Evolutionary conservation across 768 basidiomycete genomes (phyloP), one percentile per base, ranked within the genome.

Genomic region (Boletus rex-veris): DNA sequence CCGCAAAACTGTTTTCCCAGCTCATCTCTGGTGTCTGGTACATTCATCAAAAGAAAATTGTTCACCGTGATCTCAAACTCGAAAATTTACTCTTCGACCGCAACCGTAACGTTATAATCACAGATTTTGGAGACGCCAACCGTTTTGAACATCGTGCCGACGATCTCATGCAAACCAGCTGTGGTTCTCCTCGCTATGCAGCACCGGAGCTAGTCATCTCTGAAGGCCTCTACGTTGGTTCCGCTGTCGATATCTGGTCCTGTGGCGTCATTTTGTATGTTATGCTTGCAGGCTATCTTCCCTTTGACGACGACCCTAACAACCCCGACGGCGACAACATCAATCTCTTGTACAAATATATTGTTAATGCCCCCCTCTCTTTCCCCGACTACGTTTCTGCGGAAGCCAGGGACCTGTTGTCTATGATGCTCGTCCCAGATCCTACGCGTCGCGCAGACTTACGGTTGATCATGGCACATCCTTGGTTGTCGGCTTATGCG

Each of bases 251-350:
- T 64, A 96, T 99, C 66, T 99, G 93, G 93, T 87, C 85, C 31
- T 97, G 93, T 58, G 93, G 93, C 37, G 93, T 97, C 54, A 97
- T 97, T 63, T 79, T 97, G 6, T 97, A 97, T 66, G 94, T 94
- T 53, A 97, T 97, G 93, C 82, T 97, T 16, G 92, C 93, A 2
- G 93, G 93, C 11, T 96, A 96, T 67, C 86, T 96, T n/a, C 97
- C 97, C 21, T 99, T 98, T 72, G 97, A 98, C 72, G 97, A 98
- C 71, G 97, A 99, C 72, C 97, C 97, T 1, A 88, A 86, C 28
- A 99, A 98, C 70, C 97, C 97, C 4, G 97, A 98, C 50, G 97
- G 97, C 54, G 96, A 99, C 75, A 98, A 99, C 75, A 99, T 98
- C 77, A 98, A 98, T 67, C 81, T 98, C 6, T 75, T 99, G 45